phyloP scores from a whole-genome alignment of 257 asterid species.

The Solanum sejunctum region DNA sequence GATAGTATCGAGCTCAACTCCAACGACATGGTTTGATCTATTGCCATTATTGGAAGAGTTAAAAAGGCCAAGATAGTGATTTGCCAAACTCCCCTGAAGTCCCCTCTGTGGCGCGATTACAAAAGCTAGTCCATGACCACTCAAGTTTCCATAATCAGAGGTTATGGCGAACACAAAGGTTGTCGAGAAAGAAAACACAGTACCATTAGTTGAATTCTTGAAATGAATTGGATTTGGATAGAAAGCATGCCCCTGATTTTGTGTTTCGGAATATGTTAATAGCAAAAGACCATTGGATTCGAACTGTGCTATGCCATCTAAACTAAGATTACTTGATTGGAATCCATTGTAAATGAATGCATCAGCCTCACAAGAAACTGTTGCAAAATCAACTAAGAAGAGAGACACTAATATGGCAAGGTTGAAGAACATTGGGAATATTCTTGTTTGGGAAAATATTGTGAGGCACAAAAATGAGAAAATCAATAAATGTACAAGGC shows the following conservation, averaged over 20 bases:
- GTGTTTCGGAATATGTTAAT: constrained; percentile 29
- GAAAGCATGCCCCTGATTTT: constrained; percentile 41
- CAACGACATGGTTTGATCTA: constrained; percentile 30
- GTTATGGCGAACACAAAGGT: constrained; percentile 40
- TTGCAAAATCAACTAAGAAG: background rate
- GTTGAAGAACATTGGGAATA: constrained; percentile 22
- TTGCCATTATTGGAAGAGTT: constrained; percentile 31
- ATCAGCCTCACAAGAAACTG: background rate
- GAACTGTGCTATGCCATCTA: constrained; percentile 46
- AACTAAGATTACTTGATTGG: constrained; percentile 17
- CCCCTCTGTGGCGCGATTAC: constrained; percentile 34
- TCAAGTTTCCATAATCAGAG: constrained; percentile 20
- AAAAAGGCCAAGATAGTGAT: constrained; percentile 45
- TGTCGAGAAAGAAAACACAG: constrained; percentile 44
- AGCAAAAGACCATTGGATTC: constrained; percentile 26
- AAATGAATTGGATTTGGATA: constrained; percentile 29
- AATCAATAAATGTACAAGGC: background rate
- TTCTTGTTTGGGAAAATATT: background rate
- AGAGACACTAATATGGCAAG: background rate
- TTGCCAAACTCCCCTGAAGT: constrained; percentile 20
- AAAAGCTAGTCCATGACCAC: constrained; percentile 53
- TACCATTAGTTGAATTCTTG: constrained; percentile 22
- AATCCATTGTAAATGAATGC: constrained; percentile 43
- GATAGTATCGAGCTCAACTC: constrained; percentile 55
- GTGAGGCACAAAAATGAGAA: background rate